Evolutionary conservation across 1,284 basidiomycete species (phyloP).

Genomic region (Lentinula novae-zelandiae): DNA sequence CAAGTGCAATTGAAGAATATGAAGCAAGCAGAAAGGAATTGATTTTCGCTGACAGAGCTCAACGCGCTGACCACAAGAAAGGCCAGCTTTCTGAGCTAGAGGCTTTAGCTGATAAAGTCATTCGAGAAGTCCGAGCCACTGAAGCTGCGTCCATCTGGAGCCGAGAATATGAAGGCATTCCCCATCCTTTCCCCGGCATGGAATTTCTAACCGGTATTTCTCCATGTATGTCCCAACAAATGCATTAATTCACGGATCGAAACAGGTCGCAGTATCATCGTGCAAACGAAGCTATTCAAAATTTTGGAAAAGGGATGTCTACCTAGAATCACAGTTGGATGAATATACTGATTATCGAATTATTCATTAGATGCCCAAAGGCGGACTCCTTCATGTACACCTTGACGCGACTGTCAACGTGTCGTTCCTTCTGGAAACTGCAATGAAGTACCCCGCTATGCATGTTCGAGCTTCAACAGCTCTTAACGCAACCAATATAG

Average conservation of each 20-base stretch:
- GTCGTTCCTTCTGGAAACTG: constrained; percentile 45
- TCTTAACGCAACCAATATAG: constrained; percentile 35
- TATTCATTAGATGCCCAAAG: constrained; percentile 66
- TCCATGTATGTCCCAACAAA: background rate
- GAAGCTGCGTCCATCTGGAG: constrained; percentile 60
- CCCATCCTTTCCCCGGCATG: constrained; percentile 72
- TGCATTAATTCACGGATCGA: background rate
- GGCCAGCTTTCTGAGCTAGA: constrained; percentile 34
- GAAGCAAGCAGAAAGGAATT: constrained; percentile 32
- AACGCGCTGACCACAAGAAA: constrained; percentile 34
- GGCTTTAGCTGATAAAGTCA: constrained; percentile 49
- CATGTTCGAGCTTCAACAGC: constrained; percentile 46
- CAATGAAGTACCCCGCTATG: constrained; percentile 51
- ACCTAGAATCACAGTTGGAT: background rate
- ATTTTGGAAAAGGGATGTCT: constrained; percentile 50
- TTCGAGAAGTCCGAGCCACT: constrained; percentile 47
- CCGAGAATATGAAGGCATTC: constrained; percentile 45
- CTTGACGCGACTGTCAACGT: constrained; percentile 66
- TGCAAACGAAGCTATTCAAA: constrained; percentile 55
- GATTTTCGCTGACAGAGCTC: constrained; percentile 40
- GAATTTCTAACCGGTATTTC: constrained; percentile 62
- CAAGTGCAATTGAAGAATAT: constrained; percentile 11
- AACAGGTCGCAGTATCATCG: constrained; percentile 52
- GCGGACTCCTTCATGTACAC: constrained; percentile 67
- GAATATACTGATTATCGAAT: background rate